phyloP scores from a whole-genome alignment of 2,329 filamentous ascomycete genomes.

The Bipolaris gigantea region DNA sequence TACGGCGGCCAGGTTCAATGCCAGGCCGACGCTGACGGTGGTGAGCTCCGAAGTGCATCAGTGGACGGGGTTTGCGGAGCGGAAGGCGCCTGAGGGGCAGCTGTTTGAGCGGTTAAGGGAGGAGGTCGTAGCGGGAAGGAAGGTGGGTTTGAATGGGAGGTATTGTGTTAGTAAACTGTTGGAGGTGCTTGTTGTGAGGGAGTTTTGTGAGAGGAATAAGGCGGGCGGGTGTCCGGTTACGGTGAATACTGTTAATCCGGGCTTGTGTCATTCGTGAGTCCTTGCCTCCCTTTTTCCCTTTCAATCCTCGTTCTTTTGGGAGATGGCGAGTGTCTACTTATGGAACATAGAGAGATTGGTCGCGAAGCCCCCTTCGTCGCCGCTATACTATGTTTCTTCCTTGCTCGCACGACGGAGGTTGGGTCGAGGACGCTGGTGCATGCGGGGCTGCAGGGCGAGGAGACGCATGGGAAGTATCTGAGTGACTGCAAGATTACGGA shows the following conservation, averaged over 20 bases:
- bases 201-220: constrained; percentile 24
- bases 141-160: constrained; percentile 20
- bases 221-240: constrained; percentile 30
- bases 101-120: constrained; percentile 35
- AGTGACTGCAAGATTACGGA: constrained; percentile 36
- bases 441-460: constrained; percentile 39
- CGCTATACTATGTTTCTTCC: constrained; percentile 18
- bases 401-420: constrained; percentile 46
- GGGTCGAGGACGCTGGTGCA: constrained; percentile 48
- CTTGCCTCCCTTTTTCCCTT: background rate
- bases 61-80: constrained; percentile 30
- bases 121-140: constrained; percentile 7
- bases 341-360: constrained; percentile 19
- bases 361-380: constrained; percentile 22
- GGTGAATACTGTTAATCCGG: constrained; percentile 41
- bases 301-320: no score
- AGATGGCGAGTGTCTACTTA: no score
- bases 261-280: constrained; percentile 37
- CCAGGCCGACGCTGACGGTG: constrained; percentile 34
- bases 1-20: constrained; percentile 28
- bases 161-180: constrained; percentile 41
- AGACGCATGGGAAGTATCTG: constrained; percentile 49
- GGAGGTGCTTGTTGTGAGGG: constrained; percentile 30
- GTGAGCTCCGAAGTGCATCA: constrained; percentile 40
- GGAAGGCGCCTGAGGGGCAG: constrained; percentile 24